These are phyloP conservation scores for Aspergillus olivimuriae DNA, from an alignment of 495 filamentous ascomycete species.

Conservation along the genomic window DNA sequence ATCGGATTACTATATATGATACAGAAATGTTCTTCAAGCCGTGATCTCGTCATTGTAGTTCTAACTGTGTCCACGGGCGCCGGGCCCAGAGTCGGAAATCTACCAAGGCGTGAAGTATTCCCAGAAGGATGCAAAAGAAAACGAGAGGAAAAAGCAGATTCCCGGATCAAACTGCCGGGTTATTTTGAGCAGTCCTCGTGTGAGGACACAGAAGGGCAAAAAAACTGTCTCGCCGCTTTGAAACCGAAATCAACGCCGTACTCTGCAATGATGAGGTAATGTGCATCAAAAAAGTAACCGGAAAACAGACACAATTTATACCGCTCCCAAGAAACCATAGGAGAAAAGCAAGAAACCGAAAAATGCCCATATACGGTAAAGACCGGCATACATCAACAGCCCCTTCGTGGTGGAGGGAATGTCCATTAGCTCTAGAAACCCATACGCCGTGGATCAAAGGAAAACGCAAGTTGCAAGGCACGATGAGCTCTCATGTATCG, in stretches of 20 bases:
- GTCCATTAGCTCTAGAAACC: conserved; percentile 19
- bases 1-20: not conserved
- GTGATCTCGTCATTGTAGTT: conserved; percentile 2
- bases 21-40: not conserved
- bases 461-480: conserved; percentile 18
- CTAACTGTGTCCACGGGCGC: conserved; percentile 3
- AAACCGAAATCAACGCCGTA: conserved; percentile 21
- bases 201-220: conserved; percentile 1
- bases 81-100: conserved; percentile 4
- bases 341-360: conserved; percentile 5
- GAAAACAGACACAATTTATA: conserved; percentile 10
- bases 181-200: not conserved
- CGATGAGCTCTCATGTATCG: conserved; percentile 36
- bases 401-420: too few species aligned
- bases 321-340: conserved; percentile 4
- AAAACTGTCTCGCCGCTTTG: conserved; percentile 1
- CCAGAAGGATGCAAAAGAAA: not conserved
- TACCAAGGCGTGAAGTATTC: too few species aligned
- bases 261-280: conserved; percentile 13
- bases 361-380: conserved; percentile 13
- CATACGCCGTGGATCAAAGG: conserved; percentile 23
- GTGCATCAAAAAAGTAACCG: conserved; percentile 1
- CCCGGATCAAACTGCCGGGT: not conserved
- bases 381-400: conserved; percentile 14
- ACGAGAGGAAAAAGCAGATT: conserved; percentile 3